Conservation (phyloP, 2,329 filamentous ascomycete genomes). For the Alternaria gansuensis region DNA sequence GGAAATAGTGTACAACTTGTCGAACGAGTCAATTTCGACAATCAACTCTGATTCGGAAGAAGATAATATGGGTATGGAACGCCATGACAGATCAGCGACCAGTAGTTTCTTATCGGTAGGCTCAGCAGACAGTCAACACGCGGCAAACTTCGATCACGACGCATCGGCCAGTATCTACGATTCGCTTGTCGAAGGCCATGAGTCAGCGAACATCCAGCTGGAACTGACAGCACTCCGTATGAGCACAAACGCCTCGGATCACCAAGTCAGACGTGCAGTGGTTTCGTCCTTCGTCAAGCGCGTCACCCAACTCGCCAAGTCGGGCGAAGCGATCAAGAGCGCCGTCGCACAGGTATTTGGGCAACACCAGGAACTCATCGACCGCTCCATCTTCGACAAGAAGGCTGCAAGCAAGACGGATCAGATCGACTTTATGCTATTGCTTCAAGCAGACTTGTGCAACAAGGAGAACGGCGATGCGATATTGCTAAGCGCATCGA, state of each 20-base stretch:
- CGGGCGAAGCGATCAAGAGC: constrained; percentile 49
- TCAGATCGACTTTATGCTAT: constrained; percentile 84
- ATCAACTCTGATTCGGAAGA: constrained; percentile 63
- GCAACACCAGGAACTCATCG: constrained; percentile 67
- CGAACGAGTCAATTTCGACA: constrained; percentile 70
- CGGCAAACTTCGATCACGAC: constrained; percentile 81
- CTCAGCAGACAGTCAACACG: constrained; percentile 65
- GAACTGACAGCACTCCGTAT: constrained; percentile 95
- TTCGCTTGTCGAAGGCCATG: constrained; percentile 75
- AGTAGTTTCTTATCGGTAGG: constrained; percentile 78
- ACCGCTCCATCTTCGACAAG: constrained; percentile 67
- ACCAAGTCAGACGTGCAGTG: constrained; percentile 86
- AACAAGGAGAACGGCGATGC: constrained; percentile 69
- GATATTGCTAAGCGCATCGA: constrained; percentile 79
- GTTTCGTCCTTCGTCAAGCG: constrained; percentile 85
- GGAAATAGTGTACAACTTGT: constrained; percentile 60
- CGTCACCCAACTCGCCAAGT: constrained; percentile 73
- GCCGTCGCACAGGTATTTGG: constrained; percentile 55
- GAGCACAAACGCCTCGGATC: constrained; percentile 86
- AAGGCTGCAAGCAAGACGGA: constrained; percentile 65
- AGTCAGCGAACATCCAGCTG: constrained; percentile 85
- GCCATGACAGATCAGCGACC: constrained; percentile 66
- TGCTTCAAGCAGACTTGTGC: constrained; percentile 81
- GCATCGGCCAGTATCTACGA: constrained; percentile 88
- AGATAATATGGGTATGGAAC: constrained; percentile 54